phyloP scores from a whole-genome alignment of 208 protist genomes.

The Crithidia mellificae region DNA sequence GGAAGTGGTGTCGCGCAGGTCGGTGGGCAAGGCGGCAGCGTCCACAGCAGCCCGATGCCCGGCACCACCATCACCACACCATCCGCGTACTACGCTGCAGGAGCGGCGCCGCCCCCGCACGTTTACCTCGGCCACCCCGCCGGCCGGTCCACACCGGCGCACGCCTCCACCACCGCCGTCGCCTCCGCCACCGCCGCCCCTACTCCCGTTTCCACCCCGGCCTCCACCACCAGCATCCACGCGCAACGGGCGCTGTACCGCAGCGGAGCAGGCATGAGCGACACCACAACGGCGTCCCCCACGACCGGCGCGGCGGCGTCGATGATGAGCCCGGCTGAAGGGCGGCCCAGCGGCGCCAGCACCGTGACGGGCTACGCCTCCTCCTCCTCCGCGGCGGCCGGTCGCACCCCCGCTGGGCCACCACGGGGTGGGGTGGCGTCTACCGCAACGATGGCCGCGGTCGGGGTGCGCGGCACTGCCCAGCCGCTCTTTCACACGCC shows the following conservation, averaged over 20 bases:
- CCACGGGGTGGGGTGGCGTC: neutral
- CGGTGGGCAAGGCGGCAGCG: neutral
- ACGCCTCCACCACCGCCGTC: neutral
- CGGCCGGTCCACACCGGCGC: neutral
- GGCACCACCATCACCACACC: neutral
- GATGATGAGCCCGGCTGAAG: constrained; percentile 9
- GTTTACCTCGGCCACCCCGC: constrained; percentile 23
- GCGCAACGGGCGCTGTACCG: constrained; percentile 14
- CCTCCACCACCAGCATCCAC: constrained; percentile 7
- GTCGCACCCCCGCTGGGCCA: no score
- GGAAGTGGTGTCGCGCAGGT: neutral
- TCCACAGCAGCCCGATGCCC: neutral
- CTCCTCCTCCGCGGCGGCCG: neutral
- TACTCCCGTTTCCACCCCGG: neutral
- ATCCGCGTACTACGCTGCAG: neutral
- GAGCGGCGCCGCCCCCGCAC: constrained; percentile 13
- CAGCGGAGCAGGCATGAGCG: neutral
- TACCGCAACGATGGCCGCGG: neutral
- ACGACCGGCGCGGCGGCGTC: no score
- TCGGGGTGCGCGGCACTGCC: neutral
- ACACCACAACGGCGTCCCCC: constrained; percentile 4
- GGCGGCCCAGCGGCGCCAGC: neutral
- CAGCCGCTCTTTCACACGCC: constrained; percentile 11
- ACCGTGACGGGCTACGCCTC: constrained; percentile 4
- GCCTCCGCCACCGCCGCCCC: constrained; percentile 2